These are phyloP conservation scores for Phoenix dactylifera DNA, from an alignment of 176 grass and related monocot genomes.

Conservation along the genomic window DNA sequence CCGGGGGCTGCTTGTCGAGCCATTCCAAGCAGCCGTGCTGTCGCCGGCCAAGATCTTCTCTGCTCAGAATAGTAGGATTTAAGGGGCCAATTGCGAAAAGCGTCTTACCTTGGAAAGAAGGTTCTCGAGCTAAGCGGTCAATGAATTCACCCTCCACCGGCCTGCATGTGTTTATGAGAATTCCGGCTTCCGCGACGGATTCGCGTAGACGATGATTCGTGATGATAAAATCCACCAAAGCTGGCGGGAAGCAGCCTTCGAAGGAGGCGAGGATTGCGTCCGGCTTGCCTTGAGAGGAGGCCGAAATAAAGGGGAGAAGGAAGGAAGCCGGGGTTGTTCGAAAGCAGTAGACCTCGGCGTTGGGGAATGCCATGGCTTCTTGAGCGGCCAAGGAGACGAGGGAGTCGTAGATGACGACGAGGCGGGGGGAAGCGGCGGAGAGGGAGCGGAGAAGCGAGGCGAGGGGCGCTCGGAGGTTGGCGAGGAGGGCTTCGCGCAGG, in stretches of 20 bases:
- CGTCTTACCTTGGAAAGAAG: slow-evolving; percentile 14
- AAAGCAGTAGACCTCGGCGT: slow-evolving; percentile 28
- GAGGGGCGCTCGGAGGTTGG: slow-evolving; percentile 17
- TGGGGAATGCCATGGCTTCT: slow-evolving; percentile 34
- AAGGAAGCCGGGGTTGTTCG: slow-evolving; percentile 22
- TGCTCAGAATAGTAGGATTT: not conserved
- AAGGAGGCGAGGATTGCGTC: not conserved
- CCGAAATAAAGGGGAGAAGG: slow-evolving; percentile 6
- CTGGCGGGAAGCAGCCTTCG: slow-evolving; percentile 1
- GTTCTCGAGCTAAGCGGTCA: slow-evolving; percentile 5
- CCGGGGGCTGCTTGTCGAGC: slow-evolving; percentile 46
- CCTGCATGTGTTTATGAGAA: slow-evolving; percentile 30
- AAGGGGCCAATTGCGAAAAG: slow-evolving; percentile 39
- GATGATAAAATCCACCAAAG: not conserved
- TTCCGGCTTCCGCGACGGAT: slow-evolving; percentile 8
- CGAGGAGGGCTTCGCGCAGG: slow-evolving; percentile 29
- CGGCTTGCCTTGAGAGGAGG: slow-evolving; percentile 3
- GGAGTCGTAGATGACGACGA: slow-evolving; percentile 44
- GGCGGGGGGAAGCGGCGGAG: slow-evolving; percentile 15
- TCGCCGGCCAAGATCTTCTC: not conserved
- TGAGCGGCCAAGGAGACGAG: slow-evolving; percentile 37
- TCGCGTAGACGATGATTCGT: slow-evolving; percentile 17
- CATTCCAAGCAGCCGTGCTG: slow-evolving; percentile 45
- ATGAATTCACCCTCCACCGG: slow-evolving; percentile 46
- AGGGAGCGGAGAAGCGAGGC: slow-evolving; percentile 27